phyloP scores from a whole-genome alignment of 805 yeast genomes.

The Huiozyma naganishii region DNA sequence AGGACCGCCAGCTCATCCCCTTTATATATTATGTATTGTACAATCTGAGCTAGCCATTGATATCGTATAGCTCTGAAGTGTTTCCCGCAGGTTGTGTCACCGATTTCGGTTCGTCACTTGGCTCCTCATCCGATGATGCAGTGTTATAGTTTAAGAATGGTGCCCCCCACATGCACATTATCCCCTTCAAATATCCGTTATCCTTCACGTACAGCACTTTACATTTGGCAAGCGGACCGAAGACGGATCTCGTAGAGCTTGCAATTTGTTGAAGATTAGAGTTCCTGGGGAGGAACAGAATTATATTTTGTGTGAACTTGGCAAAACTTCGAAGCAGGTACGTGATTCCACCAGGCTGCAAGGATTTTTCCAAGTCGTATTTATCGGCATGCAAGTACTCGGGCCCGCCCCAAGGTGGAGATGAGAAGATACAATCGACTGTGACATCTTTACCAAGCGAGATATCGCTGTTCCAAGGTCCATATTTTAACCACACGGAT shows the following conservation, averaged over 20 bases:
- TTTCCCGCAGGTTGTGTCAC: too few species aligned
- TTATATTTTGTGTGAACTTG: constrained; percentile 37
- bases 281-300: constrained; percentile 55
- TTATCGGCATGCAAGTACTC: constrained; percentile 33
- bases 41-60: too few species aligned
- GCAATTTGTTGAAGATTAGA: constrained; percentile 43
- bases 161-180: constrained; percentile 52
- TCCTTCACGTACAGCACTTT: constrained; percentile 35
- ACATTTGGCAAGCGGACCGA: constrained; percentile 36
- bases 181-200: constrained; percentile 40
- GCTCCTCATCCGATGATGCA: background rate
- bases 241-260: constrained; percentile 34
- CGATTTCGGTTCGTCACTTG: constrained; percentile 1
- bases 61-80: too few species aligned
- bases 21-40: too few species aligned
- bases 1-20: too few species aligned
- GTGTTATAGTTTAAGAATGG: constrained; percentile 25
- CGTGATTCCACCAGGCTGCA: constrained; percentile 40
- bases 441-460: constrained; percentile 11
- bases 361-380: constrained; percentile 36
- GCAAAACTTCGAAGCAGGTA: constrained; percentile 35
- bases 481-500: constrained; percentile 37
- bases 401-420: constrained; percentile 90
- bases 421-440: constrained; percentile 43
- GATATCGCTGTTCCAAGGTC: constrained; percentile 32